Evolutionary conservation across 2,329 filamentous ascomycete genomes (phyloP).

Genomic region (Coniochaeta hoffmannii): DNA sequence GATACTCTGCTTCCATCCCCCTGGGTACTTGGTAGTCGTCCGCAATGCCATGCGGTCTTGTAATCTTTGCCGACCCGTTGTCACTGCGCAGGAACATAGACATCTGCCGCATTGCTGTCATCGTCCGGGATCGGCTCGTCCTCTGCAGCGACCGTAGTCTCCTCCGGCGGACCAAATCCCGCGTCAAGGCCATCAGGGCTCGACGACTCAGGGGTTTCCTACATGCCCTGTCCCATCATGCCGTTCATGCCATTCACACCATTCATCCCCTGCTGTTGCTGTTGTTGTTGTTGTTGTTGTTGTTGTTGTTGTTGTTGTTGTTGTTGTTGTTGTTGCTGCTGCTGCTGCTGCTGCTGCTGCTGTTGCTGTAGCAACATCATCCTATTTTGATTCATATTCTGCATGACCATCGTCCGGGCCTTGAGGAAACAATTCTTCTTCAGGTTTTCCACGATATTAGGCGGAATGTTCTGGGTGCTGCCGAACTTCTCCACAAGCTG

Average conservation of each 20-base stretch:
- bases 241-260: conserved; percentile 8
- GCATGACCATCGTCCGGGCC: conserved; percentile 11
- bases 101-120: too few species aligned
- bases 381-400: conserved; percentile 8
- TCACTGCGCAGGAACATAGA: too few species aligned
- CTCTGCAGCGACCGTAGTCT: not conserved
- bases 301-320: conserved; percentile 15
- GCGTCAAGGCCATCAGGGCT: not conserved
- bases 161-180: not conserved
- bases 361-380: conserved; percentile 14
- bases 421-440: conserved; percentile 7
- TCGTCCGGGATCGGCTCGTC: too few species aligned
- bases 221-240: conserved; percentile 3
- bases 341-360: conserved; percentile 12
- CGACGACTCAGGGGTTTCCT: not conserved
- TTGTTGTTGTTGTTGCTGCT: conserved; percentile 9
- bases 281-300: conserved; percentile 11
- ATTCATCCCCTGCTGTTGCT: not conserved
- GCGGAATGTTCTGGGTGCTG: not conserved
- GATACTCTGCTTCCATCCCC: too few species aligned
- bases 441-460: not conserved
- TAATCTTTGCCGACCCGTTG: too few species aligned
- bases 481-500: conserved; percentile 4
- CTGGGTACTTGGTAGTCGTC: too few species aligned
- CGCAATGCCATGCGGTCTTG: too few species aligned